These are phyloP conservation scores for Panaeolus papilionaceus DNA, from an alignment of 768 basidiomycete species.

Conservation along the genomic window DNA sequence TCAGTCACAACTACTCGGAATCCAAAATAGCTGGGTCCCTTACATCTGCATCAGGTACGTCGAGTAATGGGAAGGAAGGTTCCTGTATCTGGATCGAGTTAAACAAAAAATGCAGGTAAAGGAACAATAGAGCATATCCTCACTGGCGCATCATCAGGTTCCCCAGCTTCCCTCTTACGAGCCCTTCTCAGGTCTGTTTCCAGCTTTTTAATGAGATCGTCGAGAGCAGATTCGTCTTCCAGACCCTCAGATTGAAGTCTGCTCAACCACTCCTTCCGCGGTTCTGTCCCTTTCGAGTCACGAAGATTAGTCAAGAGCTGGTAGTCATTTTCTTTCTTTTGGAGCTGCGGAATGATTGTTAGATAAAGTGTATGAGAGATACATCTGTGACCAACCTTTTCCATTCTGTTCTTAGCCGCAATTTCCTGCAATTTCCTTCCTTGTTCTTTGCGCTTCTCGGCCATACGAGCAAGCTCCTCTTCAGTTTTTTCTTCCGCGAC, in stretches of 20 bases:
- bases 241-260: constrained; percentile 73
- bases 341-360: constrained; percentile 48
- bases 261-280: constrained; percentile 76
- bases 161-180: constrained; percentile 78
- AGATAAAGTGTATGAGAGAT: not conserved
- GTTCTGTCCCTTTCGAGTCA: constrained; percentile 62
- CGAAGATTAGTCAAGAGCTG: constrained; percentile 67
- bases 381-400: constrained; percentile 64
- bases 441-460: constrained; percentile 86
- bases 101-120: not conserved
- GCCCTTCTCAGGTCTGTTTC: constrained; percentile 78
- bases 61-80: constrained; percentile 88
- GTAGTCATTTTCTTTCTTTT: constrained; percentile 79
- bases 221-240: constrained; percentile 78
- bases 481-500: constrained; percentile 86
- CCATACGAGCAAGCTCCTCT: constrained; percentile 80
- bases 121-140: constrained; percentile 20
- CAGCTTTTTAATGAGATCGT: constrained; percentile 86
- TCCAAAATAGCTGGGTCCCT: constrained; percentile 21
- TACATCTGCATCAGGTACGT: constrained; percentile 89
- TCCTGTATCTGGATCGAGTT: constrained; percentile 60
- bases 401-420: constrained; percentile 81
- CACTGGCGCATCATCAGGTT: constrained; percentile 67
- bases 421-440: constrained; percentile 90
- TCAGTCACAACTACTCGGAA: not conserved